Evolutionary conservation across 75 land plant genomes (phyloP), one percentile per base, ranked within the genome.

Genomic region (Ceratopteris richardii): DNA sequence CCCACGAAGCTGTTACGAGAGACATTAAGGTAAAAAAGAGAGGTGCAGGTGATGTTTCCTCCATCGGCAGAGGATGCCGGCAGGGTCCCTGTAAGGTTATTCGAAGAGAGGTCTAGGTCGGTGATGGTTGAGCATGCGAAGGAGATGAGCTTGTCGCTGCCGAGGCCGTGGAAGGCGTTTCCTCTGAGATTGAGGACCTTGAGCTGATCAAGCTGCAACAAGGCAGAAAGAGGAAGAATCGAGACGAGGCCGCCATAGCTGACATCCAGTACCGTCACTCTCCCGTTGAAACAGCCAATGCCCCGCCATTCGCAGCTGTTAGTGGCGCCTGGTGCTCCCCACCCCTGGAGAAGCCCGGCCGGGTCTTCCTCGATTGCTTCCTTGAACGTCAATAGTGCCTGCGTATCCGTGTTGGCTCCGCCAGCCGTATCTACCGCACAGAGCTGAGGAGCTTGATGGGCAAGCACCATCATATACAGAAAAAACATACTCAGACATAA

Each of bases 71-170:
- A n/a, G 18, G 47, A 40, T 59, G 44, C 40, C 62, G 73, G 21
- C 4, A 40, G 58, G 30, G 27, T 30, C 66, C 78, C 71, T 1
- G 5, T 44, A 10, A 87, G 24, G 26, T 63, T 60, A 37, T 87
- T 87, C 17, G 87, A 80, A 43, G 86, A 83, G 52, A 87, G 57
- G 60, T 87, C 91, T 14, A 87, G 64, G 3, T 58, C 19, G 72
- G 80, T 81, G 60, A 87, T 65, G 1, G 48, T 46, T 4, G n/a
- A n/a, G 48, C 48, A 46, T 4, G 48, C 48, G 4, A 17, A 17
- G 21, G 48, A 17, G 21, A 46, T 17, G 14, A 20, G 14, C 14
- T 46, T 5, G 14, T 46, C 21, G 4, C 21, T 46, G 14, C 48
- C 66, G 37, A 73, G 70, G 23, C 78, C 31, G 30, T 57, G 62